Percentiles rank a stretch among this genome's conserved stretches.
Evolutionary conservation across 257 asterid species (phyloP).

Genomic region (Avicennia marina): DNA sequence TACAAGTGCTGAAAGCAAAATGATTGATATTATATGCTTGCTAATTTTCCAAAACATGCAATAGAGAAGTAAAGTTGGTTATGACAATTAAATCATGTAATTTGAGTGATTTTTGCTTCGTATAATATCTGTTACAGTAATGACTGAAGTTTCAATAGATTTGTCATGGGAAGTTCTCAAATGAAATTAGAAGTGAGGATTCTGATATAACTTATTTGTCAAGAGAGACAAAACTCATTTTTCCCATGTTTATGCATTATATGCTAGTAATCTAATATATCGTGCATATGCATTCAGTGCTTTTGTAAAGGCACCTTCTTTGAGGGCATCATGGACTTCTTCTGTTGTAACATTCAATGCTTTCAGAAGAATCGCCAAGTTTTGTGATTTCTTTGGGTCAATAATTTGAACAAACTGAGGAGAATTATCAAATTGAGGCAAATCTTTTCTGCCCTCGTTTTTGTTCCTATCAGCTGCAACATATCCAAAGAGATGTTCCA

Average conservation of each 20-base stretch:
- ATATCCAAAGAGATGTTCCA: conserved; percentile 84
- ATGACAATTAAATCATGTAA: too few species aligned
- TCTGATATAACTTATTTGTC: too few species aligned
- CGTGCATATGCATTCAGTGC: not conserved
- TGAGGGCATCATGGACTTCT: conserved; percentile 80
- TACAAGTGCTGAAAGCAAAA: too few species aligned
- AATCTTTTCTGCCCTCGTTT: conserved; percentile 31
- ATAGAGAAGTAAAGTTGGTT: too few species aligned
- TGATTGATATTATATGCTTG: too few species aligned
- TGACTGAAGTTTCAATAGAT: too few species aligned
- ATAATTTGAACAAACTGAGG: conserved; percentile 65
- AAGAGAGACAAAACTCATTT: too few species aligned
- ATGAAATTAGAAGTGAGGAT: too few species aligned
- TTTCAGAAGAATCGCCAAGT: conserved; percentile 84
- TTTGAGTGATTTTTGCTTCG: too few species aligned
- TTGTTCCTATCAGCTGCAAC: conserved; percentile 46
- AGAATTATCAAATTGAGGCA: conserved; percentile 41
- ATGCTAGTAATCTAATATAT: not conserved
- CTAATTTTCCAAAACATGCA: too few species aligned
- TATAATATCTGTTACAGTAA: too few species aligned
- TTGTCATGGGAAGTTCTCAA: too few species aligned
- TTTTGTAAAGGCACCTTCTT: conserved; percentile 46
- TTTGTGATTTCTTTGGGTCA: conserved; percentile 83
- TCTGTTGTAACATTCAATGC: conserved; percentile 90
- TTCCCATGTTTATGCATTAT: not conserved